Conservation (phyloP, 495 filamentous ascomycete genomes). For the Barbatosphaeria neglecta region DNA sequence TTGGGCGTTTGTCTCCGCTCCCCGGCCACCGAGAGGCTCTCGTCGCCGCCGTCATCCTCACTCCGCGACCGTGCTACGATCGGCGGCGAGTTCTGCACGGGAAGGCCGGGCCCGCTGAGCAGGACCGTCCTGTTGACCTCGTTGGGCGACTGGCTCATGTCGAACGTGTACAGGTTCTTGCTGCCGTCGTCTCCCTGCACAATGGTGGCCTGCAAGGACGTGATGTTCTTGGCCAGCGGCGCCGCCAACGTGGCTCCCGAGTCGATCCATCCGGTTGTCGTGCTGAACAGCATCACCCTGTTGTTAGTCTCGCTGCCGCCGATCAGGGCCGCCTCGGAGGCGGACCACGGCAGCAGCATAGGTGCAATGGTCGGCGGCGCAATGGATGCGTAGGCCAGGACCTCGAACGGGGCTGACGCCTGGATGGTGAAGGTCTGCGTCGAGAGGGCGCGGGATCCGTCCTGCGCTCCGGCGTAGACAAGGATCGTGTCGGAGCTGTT, state of each 20-base stretch:
- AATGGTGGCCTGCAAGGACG: constrained; percentile 45
- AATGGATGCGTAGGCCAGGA: constrained; percentile 39
- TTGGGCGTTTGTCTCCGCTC: constrained; percentile 12
- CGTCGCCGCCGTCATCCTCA: constrained; percentile 5
- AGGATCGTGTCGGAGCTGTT: constrained; percentile 59
- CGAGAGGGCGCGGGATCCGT: constrained; percentile 40
- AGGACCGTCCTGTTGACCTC: constrained; percentile 55
- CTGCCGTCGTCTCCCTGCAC: constrained; percentile 63
- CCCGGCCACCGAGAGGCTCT: constrained; percentile 20
- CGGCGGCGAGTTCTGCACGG: constrained; percentile 26
- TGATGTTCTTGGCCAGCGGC: constrained; percentile 41
- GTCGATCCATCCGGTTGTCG: constrained; percentile 44
- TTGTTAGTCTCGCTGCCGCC: constrained; percentile 59
- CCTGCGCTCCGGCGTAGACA: constrained; percentile 66
- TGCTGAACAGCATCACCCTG: constrained; percentile 52
- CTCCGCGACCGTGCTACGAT: constrained; percentile 8
- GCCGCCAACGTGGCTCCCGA: constrained; percentile 49
- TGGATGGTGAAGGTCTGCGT: constrained; percentile 68
- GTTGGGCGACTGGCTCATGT: constrained; percentile 70
- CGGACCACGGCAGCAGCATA: constrained; percentile 66
- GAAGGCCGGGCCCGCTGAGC: constrained; percentile 30
- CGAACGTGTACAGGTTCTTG: constrained; percentile 72
- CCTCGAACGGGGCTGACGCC: constrained; percentile 45
- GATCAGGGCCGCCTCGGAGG: constrained; percentile 58
- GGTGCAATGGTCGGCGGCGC: constrained; percentile 57